These are phyloP conservation scores for Pythium utonaiense DNA, from an alignment of 352 stramenopile genomes.

Conservation along the genomic window DNA sequence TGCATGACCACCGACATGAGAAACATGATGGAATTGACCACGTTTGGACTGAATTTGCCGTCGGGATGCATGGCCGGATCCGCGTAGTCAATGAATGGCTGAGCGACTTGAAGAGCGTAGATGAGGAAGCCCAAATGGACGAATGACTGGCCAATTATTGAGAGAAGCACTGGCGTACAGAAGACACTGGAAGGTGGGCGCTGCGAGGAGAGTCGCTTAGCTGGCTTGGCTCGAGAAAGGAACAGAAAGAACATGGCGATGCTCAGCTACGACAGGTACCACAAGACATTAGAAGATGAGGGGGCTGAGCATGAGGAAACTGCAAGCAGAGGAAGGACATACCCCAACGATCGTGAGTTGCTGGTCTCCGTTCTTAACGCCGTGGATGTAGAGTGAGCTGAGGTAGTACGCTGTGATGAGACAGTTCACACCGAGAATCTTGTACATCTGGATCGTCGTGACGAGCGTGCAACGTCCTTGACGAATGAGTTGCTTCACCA, in stretches of 20 bases:
- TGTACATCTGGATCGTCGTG: conserved; percentile 95
- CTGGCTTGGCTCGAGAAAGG: conserved; percentile 72
- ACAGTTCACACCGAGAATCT: conserved; percentile 94
- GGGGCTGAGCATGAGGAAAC: background rate
- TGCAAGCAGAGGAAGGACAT: conserved; percentile 3
- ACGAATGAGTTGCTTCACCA: conserved; percentile 89
- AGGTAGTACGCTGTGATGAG: conserved; percentile 93
- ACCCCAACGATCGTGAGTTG: conserved; percentile 72
- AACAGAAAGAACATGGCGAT: conserved; percentile 60
- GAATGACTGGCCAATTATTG: conserved; percentile 89
- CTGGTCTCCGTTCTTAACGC: conserved; percentile 94
- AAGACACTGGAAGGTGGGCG: conserved; percentile 91
- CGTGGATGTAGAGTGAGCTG: conserved; percentile 91
- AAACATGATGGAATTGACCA: conserved; percentile 95
- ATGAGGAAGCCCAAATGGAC: conserved; percentile 88
- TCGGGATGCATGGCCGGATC: conserved; percentile 60
- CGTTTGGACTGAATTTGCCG: conserved; percentile 91
- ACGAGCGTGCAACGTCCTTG: conserved; percentile 95
- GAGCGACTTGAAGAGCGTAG: conserved; percentile 36
- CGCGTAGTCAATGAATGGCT: conserved; percentile 59
- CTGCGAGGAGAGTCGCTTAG: conserved; percentile 75
- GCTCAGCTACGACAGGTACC: conserved; percentile 25
- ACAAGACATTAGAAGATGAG: background rate
- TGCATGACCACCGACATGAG: conserved; percentile 82
- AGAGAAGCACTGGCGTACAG: conserved; percentile 72